phyloP scores from a whole-genome alignment of 2,329 filamentous ascomycete species.

The Penicillium sp. region DNA sequence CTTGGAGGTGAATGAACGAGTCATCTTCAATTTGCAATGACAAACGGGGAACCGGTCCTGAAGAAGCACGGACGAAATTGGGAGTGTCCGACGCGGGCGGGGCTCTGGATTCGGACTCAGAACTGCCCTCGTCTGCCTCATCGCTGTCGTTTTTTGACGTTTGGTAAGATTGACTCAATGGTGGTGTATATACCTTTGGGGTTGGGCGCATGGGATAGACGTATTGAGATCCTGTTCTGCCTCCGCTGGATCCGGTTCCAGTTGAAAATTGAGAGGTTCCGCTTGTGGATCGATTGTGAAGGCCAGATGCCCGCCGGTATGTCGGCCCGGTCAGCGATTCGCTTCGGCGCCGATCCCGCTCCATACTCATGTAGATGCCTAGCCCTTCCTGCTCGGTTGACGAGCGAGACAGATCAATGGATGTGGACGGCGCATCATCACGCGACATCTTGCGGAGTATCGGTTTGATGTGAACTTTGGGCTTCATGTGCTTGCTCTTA shows the following conservation, averaged over 20 bases:
- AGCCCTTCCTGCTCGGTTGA: constrained; percentile 59
- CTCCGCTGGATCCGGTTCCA: constrained; percentile 46
- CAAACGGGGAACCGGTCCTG: constrained; percentile 29
- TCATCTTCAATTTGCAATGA: constrained; percentile 42
- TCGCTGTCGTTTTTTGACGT: constrained; percentile 50
- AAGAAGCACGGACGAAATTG: constrained; percentile 33
- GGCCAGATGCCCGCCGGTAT: constrained; percentile 42
- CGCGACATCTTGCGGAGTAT: constrained; percentile 56
- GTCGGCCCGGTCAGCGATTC: constrained; percentile 42
- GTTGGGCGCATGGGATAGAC: constrained; percentile 58
- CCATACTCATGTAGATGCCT: constrained; percentile 49
- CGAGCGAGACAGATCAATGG: constrained; percentile 57
- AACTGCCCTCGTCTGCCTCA: constrained; percentile 44
- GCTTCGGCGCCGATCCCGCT: constrained; percentile 29
- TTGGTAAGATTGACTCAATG: constrained; percentile 52
- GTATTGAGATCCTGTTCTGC: constrained; percentile 53
- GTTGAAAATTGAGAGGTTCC: constrained; percentile 57
- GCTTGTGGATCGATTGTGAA: constrained; percentile 56
- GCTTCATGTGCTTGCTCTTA: constrained; percentile 23
- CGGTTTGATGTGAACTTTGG: constrained; percentile 54
- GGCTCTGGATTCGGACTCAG: constrained; percentile 43
- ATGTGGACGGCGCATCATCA: constrained; percentile 48
- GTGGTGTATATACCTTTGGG: constrained; percentile 56
- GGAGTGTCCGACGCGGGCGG: constrained; percentile 27
- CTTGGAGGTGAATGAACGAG: constrained; percentile 50